phyloP scores from a whole-genome alignment of 305 asterid genomes.

The Fraxinus nigra region DNA sequence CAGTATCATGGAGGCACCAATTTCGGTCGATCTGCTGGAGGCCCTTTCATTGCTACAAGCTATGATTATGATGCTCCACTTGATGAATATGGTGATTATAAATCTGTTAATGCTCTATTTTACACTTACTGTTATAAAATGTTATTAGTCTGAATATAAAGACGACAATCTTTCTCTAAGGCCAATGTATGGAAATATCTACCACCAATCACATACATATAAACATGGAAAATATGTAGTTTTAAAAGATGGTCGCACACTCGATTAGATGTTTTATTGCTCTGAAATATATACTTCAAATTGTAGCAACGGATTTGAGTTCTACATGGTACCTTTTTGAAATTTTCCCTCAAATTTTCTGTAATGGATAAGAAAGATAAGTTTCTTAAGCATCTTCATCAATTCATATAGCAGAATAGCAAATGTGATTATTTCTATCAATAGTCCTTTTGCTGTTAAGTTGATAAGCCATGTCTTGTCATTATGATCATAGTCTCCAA shows the following conservation, averaged over 20 bases:
- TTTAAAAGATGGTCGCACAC: not conserved
- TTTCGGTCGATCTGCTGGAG: conserved; percentile 91
- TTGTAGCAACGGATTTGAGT: not conserved
- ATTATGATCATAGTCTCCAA: not conserved
- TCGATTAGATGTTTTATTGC: not conserved
- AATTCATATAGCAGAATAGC: not conserved
- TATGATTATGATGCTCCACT: conserved; percentile 93
- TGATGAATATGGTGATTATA: conserved; percentile 82
- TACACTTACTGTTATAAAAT: not conserved
- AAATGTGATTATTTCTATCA: not conserved
- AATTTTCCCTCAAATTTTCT: not conserved
- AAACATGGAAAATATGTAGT: not conserved
- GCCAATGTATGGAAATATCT: not conserved
- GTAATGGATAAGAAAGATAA: not conserved
- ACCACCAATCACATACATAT: not conserved
- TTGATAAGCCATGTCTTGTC: not conserved
- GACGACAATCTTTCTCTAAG: not conserved
- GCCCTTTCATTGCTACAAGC: conserved; percentile 89
- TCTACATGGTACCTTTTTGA: not conserved
- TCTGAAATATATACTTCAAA: not conserved
- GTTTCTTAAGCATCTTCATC: not conserved
- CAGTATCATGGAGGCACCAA: conserved; percentile 93
- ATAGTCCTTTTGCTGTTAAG: not conserved
- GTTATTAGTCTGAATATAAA: not conserved
- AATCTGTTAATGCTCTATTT: conserved; percentile 2